A percentile compares a stretch with the other conserved stretches of the same genome.
phyloP scores from a whole-genome alignment of 2,329 filamentous ascomycete species.

The Exophiala sp. region DNA sequence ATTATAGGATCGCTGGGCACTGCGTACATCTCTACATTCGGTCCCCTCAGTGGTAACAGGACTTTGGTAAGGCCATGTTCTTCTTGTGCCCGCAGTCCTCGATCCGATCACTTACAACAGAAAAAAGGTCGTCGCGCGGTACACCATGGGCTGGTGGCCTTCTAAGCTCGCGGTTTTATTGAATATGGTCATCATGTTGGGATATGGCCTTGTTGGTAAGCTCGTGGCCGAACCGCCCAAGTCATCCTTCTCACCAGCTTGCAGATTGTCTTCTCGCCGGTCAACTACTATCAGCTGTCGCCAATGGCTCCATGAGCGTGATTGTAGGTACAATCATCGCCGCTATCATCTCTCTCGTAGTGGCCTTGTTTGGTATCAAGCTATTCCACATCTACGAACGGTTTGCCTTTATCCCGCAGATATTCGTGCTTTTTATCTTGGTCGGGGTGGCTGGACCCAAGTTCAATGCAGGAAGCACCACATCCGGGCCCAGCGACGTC shows the following conservation, averaged over 20 bases:
- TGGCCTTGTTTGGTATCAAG: constrained; percentile 62
- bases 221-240: too few species aligned
- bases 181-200: constrained; percentile 57
- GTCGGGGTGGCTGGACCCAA: constrained; percentile 55
- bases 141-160: constrained; percentile 61
- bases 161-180: constrained; percentile 57
- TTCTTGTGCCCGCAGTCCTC: too few species aligned
- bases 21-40: constrained; percentile 58
- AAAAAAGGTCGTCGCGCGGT: constrained; percentile 36
- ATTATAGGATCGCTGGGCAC: constrained; percentile 50
- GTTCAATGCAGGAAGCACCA: constrained; percentile 56
- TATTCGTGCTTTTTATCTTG: constrained; percentile 56
- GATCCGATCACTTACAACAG: too few species aligned
- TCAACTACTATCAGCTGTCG: constrained; percentile 62
- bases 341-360: constrained; percentile 52
- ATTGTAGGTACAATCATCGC: constrained; percentile 62
- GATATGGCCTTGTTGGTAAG: constrained; percentile 40
- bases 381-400: constrained; percentile 63
- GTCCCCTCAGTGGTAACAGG: constrained; percentile 55
- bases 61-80: constrained; percentile 57
- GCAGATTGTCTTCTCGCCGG: constrained; percentile 58
- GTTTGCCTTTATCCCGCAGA: constrained; percentile 53
- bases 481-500: too few species aligned
- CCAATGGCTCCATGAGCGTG: constrained; percentile 53
- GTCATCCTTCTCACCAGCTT: too few species aligned